A percentile compares a stretch with the other conserved stretches of the same genome.
phyloP scores from a whole-genome alignment of 352 stramenopile species.

The Phytophthora citrophthora region DNA sequence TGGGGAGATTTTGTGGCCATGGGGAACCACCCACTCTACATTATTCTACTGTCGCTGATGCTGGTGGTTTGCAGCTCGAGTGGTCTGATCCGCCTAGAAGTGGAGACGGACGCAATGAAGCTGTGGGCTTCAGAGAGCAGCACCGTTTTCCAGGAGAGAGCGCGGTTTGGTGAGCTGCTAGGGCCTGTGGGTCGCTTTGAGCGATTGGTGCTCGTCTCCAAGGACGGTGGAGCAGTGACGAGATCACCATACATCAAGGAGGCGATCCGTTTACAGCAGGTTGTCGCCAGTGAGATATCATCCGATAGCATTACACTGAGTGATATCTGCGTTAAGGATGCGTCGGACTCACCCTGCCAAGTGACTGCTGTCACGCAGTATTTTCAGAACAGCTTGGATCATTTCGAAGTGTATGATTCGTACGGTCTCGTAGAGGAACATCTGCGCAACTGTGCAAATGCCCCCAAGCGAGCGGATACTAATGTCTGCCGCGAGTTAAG shows the following conservation, averaged over 20 bases:
- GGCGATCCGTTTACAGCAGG: conserved; percentile 57
- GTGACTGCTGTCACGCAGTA: conserved; percentile 68
- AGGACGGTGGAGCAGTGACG: conserved; percentile 59
- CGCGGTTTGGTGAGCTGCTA: conserved; percentile 57
- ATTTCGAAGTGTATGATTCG: conserved; percentile 59
- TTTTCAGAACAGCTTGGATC: conserved; percentile 64
- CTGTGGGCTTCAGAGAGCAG: conserved; percentile 61
- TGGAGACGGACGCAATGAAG: conserved; percentile 62
- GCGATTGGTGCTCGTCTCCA: conserved; percentile 59
- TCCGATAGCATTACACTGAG: conserved; percentile 33
- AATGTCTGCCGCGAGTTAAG: conserved; percentile 48
- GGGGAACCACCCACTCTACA: conserved; percentile 50
- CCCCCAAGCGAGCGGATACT: conserved; percentile 28
- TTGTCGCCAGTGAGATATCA: conserved; percentile 34
- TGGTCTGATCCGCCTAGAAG: conserved; percentile 47
- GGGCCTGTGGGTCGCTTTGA: conserved; percentile 64
- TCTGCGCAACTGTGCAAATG: conserved; percentile 45
- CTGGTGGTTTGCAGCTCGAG: conserved; percentile 45
- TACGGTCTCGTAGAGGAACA: conserved; percentile 53
- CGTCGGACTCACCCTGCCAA: conserved; percentile 48
- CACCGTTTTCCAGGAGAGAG: conserved; percentile 45
- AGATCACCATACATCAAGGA: conserved; percentile 57
- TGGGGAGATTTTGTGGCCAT: conserved; percentile 60
- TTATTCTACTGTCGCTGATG: conserved; percentile 51
- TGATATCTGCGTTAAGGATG: conserved; percentile 69